Conservation (phyloP, 495 filamentous ascomycete species). For the Aspergillus incahuasiensis region DNA sequence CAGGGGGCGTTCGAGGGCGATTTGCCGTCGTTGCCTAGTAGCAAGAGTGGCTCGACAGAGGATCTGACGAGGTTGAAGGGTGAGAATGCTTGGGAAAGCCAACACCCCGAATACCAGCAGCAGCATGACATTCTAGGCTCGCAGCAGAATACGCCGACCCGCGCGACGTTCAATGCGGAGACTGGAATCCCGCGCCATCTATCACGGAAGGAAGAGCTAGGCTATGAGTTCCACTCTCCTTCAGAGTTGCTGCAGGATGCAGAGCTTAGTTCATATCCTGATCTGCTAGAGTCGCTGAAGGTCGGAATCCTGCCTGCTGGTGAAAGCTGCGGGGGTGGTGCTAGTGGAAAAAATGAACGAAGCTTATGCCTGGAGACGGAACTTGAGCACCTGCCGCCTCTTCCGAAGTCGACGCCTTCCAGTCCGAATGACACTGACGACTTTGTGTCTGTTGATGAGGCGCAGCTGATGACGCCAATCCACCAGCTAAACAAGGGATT, state of each 20-base stretch:
- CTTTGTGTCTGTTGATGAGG: background rate
- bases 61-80: constrained; percentile 31
- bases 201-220: constrained; percentile 29
- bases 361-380: constrained; percentile 6
- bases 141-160: constrained; percentile 37
- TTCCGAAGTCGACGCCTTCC: constrained; percentile 14
- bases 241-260: constrained; percentile 36
- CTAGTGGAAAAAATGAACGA: constrained; percentile 13
- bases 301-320: constrained; percentile 31
- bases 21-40: constrained; percentile 48
- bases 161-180: constrained; percentile 19
- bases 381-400: constrained; percentile 7
- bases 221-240: constrained; percentile 45
- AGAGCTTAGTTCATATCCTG: constrained; percentile 23
- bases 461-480: constrained; percentile 19
- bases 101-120: constrained; percentile 17
- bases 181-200: constrained; percentile 3
- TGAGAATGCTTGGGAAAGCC: constrained; percentile 32
- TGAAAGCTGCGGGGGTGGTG: constrained; percentile 33
- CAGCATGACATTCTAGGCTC: constrained; percentile 29
- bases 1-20: constrained; percentile 32
- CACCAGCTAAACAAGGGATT: constrained; percentile 6
- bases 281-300: constrained; percentile 26
- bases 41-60: constrained; percentile 42
- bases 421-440: constrained; percentile 12